Evolutionary conservation across 176 grass and related monocot species (phyloP).

Genomic region (Zoysia japonica): DNA sequence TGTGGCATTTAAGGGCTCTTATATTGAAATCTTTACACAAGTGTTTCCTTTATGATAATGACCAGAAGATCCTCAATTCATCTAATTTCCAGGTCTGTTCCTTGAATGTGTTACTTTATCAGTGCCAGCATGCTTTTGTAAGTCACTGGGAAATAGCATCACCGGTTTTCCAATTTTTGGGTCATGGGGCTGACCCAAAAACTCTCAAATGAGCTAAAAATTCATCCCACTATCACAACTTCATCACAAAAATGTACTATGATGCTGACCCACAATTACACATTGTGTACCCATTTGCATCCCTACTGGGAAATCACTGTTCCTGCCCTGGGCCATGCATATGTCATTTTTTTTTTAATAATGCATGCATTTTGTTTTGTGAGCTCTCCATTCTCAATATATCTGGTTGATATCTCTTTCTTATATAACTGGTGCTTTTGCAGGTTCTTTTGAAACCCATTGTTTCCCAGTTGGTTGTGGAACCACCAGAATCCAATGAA

Average conservation of each 20-base stretch:
- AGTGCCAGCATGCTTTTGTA: slow-evolving; percentile 15
- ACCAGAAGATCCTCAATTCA: slow-evolving; percentile 81
- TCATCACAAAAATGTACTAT: no score
- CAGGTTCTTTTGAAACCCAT: slow-evolving; percentile 80
- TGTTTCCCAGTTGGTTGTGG: slow-evolving; percentile 59
- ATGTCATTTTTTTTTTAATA: neutral
- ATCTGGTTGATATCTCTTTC: neutral
- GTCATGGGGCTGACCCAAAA: no score
- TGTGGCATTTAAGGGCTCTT: slow-evolving; percentile 79
- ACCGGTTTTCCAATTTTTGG: no score
- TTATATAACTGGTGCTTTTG: slow-evolving; percentile 29
- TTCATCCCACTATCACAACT: no score
- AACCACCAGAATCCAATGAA: slow-evolving; percentile 53
- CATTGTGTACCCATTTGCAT: no score
- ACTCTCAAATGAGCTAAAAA: no score
- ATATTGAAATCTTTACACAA: slow-evolving; percentile 82
- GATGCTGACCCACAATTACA: no score
- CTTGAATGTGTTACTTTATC: neutral
- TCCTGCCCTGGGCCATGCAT: neutral
- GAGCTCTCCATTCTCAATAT: neutral
- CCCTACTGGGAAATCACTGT: neutral
- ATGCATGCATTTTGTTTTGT: neutral
- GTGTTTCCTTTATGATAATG: slow-evolving; percentile 83
- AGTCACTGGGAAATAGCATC: neutral
- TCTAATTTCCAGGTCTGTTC: slow-evolving; percentile 75